Evolutionary conservation across 2,329 filamentous ascomycete genomes (phyloP).

Genomic region (Stagonosporopsis rhizophila): DNA sequence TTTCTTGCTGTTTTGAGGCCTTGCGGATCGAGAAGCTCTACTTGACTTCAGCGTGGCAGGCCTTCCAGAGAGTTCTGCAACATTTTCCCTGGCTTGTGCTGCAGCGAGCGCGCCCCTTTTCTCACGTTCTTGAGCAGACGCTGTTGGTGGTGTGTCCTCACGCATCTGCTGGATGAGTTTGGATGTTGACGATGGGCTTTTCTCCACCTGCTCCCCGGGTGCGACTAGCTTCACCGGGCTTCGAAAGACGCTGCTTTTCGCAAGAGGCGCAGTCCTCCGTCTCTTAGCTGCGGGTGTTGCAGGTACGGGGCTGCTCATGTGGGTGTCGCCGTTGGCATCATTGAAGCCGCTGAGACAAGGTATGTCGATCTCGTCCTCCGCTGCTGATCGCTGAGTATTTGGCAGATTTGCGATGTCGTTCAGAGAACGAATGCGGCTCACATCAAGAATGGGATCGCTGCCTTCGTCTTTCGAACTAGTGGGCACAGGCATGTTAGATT

Average conservation of each 20-base stretch:
- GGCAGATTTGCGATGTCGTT: conserved; percentile 47
- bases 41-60: conserved; percentile 36
- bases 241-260: conserved; percentile 29
- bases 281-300: conserved; percentile 39
- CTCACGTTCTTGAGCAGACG: conserved; percentile 41
- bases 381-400: conserved; percentile 41
- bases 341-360: conserved; percentile 42
- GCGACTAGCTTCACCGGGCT: conserved; percentile 24
- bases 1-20: conserved; percentile 29
- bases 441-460: conserved; percentile 20
- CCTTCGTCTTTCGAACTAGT: conserved; percentile 25
- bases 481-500: conserved; percentile 22
- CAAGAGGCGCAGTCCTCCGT: conserved; percentile 37
- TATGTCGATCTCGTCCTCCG: conserved; percentile 43
- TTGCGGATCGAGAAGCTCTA: conserved; percentile 22
- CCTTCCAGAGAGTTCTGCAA: conserved; percentile 20
- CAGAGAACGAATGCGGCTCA: conserved; percentile 36
- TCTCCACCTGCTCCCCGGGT: conserved; percentile 19
- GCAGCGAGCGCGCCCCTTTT: conserved; percentile 45
- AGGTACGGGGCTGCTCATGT: conserved; percentile 35
- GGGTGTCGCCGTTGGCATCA: conserved; percentile 43
- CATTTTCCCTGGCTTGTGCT: conserved; percentile 27
- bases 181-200: conserved; percentile 20
- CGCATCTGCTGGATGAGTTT: conserved; percentile 31
- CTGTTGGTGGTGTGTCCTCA: conserved; percentile 28